phyloP scores from a whole-genome alignment of 2,329 filamentous ascomycete species.

The Thermomyces lanuginosus region DNA sequence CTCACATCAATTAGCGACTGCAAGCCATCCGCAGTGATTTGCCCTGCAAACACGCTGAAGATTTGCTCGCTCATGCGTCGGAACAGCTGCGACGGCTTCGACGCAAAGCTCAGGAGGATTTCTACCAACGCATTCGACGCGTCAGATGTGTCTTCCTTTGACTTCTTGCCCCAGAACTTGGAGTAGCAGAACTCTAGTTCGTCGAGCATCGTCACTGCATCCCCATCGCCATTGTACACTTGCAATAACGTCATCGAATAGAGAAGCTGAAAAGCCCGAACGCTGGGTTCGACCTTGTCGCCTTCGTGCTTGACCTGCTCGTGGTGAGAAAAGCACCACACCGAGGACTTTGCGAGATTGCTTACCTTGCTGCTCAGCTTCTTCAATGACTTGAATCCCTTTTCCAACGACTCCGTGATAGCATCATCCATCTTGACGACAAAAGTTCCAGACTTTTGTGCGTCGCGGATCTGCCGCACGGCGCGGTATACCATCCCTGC shows the following conservation, averaged over 20 bases:
- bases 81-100: constrained; percentile 69
- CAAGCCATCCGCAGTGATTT: constrained; percentile 58
- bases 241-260: constrained; percentile 75
- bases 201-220: constrained; percentile 65
- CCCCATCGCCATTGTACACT: constrained; percentile 75
- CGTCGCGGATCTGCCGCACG: constrained; percentile 25
- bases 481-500: constrained; percentile 24
- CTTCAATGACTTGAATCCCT: constrained; percentile 26
- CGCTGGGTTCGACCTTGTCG: constrained; percentile 35
- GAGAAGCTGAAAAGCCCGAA: constrained; percentile 64
- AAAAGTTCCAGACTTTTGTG: constrained; percentile 23
- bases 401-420: constrained; percentile 26
- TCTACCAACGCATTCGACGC: constrained; percentile 63
- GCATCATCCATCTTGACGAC: constrained; percentile 34
- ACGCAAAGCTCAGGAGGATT: constrained; percentile 75
- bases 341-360: background rate
- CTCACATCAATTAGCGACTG: constrained; percentile 39
- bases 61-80: constrained; percentile 76
- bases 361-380: constrained; percentile 22
- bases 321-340: constrained; percentile 6
- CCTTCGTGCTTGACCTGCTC: constrained; percentile 36
- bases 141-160: constrained; percentile 31
- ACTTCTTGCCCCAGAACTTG: constrained; percentile 40
- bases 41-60: constrained; percentile 63
- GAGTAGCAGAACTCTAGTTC: constrained; percentile 66